A percentile compares a stretch with the other conserved stretches of the same genome.
phyloP scores from a whole-genome alignment of 345 rosid genomes.

The Passiflora organensis region DNA sequence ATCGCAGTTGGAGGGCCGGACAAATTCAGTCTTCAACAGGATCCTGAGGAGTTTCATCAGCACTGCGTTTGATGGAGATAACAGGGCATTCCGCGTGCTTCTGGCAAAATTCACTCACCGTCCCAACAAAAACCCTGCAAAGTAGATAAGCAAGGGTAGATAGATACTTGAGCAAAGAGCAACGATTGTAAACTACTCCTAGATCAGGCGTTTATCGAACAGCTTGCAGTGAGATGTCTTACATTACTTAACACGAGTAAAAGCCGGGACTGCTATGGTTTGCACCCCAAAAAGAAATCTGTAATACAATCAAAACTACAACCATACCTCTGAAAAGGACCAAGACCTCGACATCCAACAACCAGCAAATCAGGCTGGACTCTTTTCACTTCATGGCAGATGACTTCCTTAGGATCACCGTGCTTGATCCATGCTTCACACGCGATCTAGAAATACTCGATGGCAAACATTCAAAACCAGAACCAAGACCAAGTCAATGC shows the following conservation, averaged over 20 bases:
- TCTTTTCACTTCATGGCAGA: constrained; percentile 82
- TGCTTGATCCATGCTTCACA: constrained; percentile 89
- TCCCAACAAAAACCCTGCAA: constrained; percentile 91
- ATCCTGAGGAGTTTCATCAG: constrained; percentile 80
- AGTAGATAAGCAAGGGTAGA: constrained; percentile 6
- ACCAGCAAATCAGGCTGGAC: constrained; percentile 81
- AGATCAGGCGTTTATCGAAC: too few species aligned
- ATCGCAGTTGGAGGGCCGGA: neutral
- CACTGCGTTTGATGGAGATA: constrained; percentile 72
- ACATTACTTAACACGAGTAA: too few species aligned
- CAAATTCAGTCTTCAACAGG: constrained; percentile 75
- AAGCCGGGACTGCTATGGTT: too few species aligned
- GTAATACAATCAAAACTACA: neutral
- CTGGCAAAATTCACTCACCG: constrained; percentile 88
- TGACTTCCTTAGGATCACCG: constrained; percentile 83
- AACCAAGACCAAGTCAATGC: too few species aligned
- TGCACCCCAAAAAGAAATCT: too few species aligned
- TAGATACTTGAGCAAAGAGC: too few species aligned
- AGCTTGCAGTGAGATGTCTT: too few species aligned
- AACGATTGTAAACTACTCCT: too few species aligned
- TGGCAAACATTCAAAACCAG: neutral
- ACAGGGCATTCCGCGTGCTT: constrained; percentile 98
- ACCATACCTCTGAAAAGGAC: constrained; percentile 84
- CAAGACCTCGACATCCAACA: constrained; percentile 88
- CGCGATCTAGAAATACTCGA: constrained; percentile 41